A percentile compares a stretch with the other conserved stretches of the same genome.
These are phyloP conservation scores for Schizophyllum amplum DNA, from an alignment of 1,284 basidiomycete species.

Conservation along the genomic window DNA sequence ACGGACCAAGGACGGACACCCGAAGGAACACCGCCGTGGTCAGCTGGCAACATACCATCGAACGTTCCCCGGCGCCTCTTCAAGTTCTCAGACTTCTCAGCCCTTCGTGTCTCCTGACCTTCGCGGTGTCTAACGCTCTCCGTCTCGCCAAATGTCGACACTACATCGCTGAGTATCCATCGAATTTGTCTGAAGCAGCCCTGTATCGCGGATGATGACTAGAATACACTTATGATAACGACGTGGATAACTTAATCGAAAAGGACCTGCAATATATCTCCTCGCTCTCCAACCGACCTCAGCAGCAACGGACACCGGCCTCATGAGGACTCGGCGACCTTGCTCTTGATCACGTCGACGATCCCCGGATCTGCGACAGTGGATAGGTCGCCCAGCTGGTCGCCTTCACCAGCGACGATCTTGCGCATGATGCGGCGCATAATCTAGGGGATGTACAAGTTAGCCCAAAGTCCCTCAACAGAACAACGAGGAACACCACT, in stretches of 20 bases:
- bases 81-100: no score
- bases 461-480: background rate
- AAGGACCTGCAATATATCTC: background rate
- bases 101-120: no score
- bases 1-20: background rate
- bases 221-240: background rate
- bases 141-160: no score
- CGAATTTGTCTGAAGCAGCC: background rate
- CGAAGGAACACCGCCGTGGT: background rate
- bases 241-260: background rate
- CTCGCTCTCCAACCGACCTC: background rate
- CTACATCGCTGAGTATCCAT: no score
- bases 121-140: no score
- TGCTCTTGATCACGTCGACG: constrained; percentile 75
- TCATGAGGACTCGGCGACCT: constrained; percentile 41
- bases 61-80: no score
- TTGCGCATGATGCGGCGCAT: constrained; percentile 94
- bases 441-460: constrained; percentile 39
- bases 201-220: background rate
- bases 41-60: no score
- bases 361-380: constrained; percentile 84
- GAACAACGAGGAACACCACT: constrained; percentile 11
- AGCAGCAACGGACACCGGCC: background rate
- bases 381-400: constrained; percentile 89
- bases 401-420: constrained; percentile 88